Percentiles rank a stretch among this genome's conserved stretches.
phyloP scores from a whole-genome alignment of 257 asterid species.

The Lycium ferocissimum region DNA sequence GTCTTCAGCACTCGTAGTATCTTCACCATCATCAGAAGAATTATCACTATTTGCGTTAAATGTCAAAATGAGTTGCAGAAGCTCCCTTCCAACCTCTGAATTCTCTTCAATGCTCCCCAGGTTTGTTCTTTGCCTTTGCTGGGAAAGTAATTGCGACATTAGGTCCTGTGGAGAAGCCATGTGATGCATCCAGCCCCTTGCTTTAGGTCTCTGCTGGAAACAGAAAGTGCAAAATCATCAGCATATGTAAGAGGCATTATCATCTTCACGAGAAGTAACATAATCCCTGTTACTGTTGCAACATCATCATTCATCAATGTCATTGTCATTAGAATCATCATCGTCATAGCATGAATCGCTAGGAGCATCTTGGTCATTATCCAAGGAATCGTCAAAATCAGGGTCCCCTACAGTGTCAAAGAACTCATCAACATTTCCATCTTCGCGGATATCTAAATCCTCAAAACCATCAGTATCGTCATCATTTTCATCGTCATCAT shows the following conservation, averaged over 20 bases:
- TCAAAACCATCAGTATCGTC: conserved; percentile 15
- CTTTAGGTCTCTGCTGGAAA: conserved; percentile 63
- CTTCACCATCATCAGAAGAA: conserved; percentile 50
- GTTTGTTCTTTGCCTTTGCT: conserved; percentile 48
- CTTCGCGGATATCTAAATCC: neutral
- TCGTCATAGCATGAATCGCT: conserved; percentile 34
- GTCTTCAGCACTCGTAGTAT: conserved; percentile 43
- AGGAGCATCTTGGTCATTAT: conserved; percentile 38
- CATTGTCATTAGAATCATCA: conserved; percentile 34
- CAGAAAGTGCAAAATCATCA: conserved; percentile 56
- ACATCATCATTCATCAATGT: conserved; percentile 36
- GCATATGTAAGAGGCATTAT: conserved; percentile 34
- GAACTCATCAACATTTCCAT: conserved; percentile 29
- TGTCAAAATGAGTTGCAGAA: conserved; percentile 54
- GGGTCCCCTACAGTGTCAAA: conserved; percentile 34
- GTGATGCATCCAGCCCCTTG: conserved; percentile 54
- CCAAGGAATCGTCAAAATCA: conserved; percentile 30
- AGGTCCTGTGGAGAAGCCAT: conserved; percentile 59
- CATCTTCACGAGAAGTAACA: conserved; percentile 33
- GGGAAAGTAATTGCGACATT: conserved; percentile 61
- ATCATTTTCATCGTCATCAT: neutral
- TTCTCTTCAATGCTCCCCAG: conserved; percentile 43
- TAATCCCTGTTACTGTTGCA: conserved; percentile 29
- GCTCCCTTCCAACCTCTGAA: conserved; percentile 47
- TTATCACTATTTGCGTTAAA: conserved; percentile 51